A percentile compares a stretch with the other conserved stretches of the same genome.
phyloP scores from a whole-genome alignment of 2,329 filamentous ascomycete species.

The Talaromyces sp. region DNA sequence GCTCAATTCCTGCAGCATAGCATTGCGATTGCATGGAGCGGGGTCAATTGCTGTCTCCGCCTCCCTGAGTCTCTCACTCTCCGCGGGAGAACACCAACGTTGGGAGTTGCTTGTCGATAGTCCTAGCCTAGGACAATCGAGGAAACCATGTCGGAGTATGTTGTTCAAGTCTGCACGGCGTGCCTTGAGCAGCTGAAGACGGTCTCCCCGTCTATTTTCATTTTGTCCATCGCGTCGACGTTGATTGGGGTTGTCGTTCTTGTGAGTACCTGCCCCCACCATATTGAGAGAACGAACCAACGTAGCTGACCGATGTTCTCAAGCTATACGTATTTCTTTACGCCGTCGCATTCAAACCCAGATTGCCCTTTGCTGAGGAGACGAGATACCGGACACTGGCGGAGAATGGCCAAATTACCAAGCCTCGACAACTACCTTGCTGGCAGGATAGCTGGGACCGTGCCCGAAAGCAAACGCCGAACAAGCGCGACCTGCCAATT shows the following conservation, averaged over 20 bases:
- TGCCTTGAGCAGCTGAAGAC: conserved; percentile 4
- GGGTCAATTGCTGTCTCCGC: conserved; percentile 3
- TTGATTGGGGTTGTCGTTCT: conserved; percentile 2
- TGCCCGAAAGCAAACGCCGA: conserved; percentile 43
- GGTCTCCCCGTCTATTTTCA: conserved; percentile 2
- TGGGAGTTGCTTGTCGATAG: not conserved
- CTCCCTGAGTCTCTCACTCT: conserved; percentile 5
- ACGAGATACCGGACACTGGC: conserved; percentile 77
- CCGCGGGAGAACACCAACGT: conserved; percentile 1
- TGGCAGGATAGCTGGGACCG: conserved; percentile 76
- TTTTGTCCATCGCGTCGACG: not conserved
- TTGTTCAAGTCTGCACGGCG: conserved; percentile 6
- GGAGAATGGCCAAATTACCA: conserved; percentile 54
- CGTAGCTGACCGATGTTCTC: not conserved
- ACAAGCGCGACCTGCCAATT: conserved; percentile 31
- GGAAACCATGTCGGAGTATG: conserved; percentile 6
- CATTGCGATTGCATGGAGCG: conserved; percentile 8
- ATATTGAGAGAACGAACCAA: not conserved
- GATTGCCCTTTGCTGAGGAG: conserved; percentile 67
- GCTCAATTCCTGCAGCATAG: not conserved
- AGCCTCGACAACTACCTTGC: conserved; percentile 62
- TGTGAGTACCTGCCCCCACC: not conserved
- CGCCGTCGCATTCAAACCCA: conserved; percentile 74
- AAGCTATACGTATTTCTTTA: conserved; percentile 58
- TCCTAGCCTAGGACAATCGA: not conserved